Conservation (phyloP, 2,329 filamentous ascomycete genomes). For the Fusarium duplospermum region DNA sequence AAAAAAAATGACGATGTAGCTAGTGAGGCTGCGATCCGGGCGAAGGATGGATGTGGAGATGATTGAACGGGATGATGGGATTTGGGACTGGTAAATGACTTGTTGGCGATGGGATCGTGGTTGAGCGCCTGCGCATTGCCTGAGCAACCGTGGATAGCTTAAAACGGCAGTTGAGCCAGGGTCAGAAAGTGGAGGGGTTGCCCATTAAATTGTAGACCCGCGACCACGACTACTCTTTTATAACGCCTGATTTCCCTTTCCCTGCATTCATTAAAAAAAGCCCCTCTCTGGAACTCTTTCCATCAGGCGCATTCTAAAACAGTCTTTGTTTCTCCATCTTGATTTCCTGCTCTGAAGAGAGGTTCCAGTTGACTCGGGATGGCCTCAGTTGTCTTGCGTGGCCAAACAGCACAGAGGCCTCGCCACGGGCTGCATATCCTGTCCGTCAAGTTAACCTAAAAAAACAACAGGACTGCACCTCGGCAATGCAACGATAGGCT, state of each 20-base stretch:
- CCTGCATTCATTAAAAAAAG: background rate
- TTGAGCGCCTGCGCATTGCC: slow-evolving; percentile 38
- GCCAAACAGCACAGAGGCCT: background rate
- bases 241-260: background rate
- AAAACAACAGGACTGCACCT: background rate
- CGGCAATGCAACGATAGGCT: background rate
- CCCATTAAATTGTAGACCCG: background rate
- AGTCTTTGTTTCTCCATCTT: background rate
- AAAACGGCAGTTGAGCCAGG: slow-evolving; percentile 16
- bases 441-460: background rate
- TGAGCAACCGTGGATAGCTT: slow-evolving; percentile 38
- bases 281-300: background rate
- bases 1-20: slow-evolving; percentile 30
- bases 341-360: background rate
- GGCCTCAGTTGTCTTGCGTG: slow-evolving; percentile 19
- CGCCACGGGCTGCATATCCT: background rate
- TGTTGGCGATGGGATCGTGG: slow-evolving; percentile 23
- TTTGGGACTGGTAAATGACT: slow-evolving; percentile 3
- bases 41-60: slow-evolving; percentile 37
- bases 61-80: slow-evolving; percentile 2
- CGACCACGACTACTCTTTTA: background rate
- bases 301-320: background rate
- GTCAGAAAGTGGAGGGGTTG: slow-evolving; percentile 29
- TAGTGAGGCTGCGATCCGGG: slow-evolving; percentile 30
- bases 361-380: background rate